Percentiles rank a stretch among this genome's conserved stretches.
These are phyloP conservation scores for Bisporella sp. DNA, from an alignment of 2,329 filamentous ascomycete genomes.

Conservation along the genomic window DNA sequence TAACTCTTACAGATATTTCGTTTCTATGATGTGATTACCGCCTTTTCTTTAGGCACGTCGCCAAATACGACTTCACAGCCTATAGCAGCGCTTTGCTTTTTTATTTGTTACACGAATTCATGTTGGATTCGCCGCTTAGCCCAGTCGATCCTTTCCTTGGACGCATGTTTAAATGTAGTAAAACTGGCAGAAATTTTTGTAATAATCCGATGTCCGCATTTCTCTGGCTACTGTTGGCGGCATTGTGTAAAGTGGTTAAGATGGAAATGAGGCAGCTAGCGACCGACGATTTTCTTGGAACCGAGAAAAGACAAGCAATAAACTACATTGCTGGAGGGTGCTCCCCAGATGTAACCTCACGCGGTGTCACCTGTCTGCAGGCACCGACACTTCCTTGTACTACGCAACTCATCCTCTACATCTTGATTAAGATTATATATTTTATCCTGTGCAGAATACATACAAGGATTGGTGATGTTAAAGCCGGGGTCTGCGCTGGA, in stretches of 20 bases:
- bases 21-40: conserved; percentile 59
- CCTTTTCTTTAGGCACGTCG: conserved; percentile 51
- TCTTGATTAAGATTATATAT: no score
- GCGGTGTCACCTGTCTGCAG: no score
- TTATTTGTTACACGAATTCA: conserved; percentile 37
- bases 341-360: no score
- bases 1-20: conserved; percentile 46
- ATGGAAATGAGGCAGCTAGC: conserved; percentile 44
- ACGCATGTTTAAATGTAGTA: conserved; percentile 48
- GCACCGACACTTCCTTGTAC: no score
- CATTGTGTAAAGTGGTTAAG: conserved; percentile 49
- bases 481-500: no score
- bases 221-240: conserved; percentile 58
- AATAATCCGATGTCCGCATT: conserved; percentile 54
- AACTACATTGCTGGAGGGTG: conserved; percentile 55
- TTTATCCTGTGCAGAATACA: no score
- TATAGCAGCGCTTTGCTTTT: conserved; percentile 40
- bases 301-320: conserved; percentile 55
- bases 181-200: conserved; percentile 30
- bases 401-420: no score
- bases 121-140: conserved; percentile 36
- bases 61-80: conserved; percentile 45
- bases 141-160: conserved; percentile 44
- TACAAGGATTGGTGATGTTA: no score
- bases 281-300: conserved; percentile 41